These are phyloP conservation scores for Phialophora tarda DNA, from an alignment of 2,329 filamentous ascomycete genomes.

Conservation along the genomic window DNA sequence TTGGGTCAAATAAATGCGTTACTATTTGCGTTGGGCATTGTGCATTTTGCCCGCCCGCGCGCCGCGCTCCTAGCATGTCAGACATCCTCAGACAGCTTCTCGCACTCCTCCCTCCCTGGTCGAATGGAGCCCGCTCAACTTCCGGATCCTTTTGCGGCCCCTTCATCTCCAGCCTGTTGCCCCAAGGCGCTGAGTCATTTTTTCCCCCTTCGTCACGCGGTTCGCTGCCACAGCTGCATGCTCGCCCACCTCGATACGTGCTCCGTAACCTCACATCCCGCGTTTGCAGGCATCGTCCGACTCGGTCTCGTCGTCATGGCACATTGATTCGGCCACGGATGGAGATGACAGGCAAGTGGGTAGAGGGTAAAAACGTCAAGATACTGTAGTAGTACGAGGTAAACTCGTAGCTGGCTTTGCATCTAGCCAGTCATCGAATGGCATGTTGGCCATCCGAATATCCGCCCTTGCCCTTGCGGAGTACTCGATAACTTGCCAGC, in stretches of 20 bases:
- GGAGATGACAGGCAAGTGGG: neutral
- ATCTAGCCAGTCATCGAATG: neutral
- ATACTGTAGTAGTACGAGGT: neutral
- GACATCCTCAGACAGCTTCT: no score
- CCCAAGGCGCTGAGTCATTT: constrained; percentile 4
- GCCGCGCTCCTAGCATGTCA: no score
- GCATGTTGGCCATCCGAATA: neutral
- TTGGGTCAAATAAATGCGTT: neutral
- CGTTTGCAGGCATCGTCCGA: neutral
- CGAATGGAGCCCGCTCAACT: constrained; percentile 3
- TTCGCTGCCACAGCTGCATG: constrained; percentile 4
- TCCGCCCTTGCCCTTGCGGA: constrained; percentile 2
- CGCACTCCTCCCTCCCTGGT: neutral
- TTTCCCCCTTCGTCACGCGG: neutral
- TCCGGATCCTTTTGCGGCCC: constrained; percentile 6
- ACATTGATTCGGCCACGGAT: neutral
- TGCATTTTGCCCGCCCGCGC: no score
- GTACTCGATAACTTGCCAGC: neutral
- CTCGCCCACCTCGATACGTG: neutral
- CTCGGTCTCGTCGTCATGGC: neutral
- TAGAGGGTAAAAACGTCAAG: neutral
- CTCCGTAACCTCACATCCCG: constrained; percentile 1
- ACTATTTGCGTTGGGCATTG: no score
- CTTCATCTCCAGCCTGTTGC: neutral
- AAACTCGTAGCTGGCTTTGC: neutral